Percentiles rank a stretch among this genome's conserved stretches.
Conservation (phyloP, 352 stramenopile species). For the Pythium coloratum region DNA sequence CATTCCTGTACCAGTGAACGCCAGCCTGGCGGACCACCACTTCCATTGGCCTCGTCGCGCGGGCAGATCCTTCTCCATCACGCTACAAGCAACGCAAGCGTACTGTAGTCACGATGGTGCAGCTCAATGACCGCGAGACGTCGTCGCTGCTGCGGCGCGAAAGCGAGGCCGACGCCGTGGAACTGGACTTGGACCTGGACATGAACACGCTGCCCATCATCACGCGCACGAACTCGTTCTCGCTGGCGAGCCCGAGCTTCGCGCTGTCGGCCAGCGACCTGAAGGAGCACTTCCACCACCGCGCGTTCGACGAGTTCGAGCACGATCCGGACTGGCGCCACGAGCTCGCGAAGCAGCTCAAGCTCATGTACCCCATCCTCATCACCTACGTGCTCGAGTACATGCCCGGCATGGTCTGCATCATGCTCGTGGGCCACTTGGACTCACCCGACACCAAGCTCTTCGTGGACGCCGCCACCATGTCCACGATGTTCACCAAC, state of each 20-base stretch:
- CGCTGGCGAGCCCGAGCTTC: conserved; percentile 51
- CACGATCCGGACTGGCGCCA: conserved; percentile 40
- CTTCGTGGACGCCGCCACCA: conserved; percentile 57
- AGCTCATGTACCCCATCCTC: conserved; percentile 47
- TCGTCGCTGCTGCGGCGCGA: conserved; percentile 15
- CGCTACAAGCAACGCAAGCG: neutral
- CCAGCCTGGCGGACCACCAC: too few relatives aligned
- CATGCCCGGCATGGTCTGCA: conserved; percentile 54
- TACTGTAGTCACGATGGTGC: neutral
- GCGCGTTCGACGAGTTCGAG: conserved; percentile 40
- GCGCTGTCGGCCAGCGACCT: conserved; percentile 37
- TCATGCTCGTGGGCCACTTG: conserved; percentile 61
- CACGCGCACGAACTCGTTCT: conserved; percentile 52
- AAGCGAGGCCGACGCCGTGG: conserved; percentile 18
- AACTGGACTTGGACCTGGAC: conserved; percentile 26
- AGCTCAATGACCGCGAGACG: conserved; percentile 13
- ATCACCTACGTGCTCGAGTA: conserved; percentile 58
- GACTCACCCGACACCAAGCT: conserved; percentile 58
- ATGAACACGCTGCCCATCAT: conserved; percentile 40
- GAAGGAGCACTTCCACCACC: conserved; percentile 33
- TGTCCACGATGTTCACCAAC: conserved; percentile 79
- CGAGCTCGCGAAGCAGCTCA: conserved; percentile 46
- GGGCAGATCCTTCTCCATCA: neutral
- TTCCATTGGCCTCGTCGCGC: neutral
- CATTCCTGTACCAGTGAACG: neutral